Evolutionary conservation across 2,329 filamentous ascomycete genomes (phyloP), one percentile per base, ranked within the genome.

Genomic region (Trichoderma hamatum): DNA sequence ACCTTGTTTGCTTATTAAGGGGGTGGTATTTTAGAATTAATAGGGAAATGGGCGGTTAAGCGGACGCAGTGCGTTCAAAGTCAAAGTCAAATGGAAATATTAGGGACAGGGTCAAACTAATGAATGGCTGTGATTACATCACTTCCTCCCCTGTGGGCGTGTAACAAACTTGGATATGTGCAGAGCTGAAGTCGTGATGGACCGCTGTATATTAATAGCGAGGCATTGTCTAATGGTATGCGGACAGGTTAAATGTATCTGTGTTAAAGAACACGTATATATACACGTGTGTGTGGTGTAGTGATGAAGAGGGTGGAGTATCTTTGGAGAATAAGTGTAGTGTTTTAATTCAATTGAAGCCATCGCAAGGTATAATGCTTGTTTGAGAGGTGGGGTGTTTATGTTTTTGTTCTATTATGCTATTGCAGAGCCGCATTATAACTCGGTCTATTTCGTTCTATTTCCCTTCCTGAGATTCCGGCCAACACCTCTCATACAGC

Each of bases 401-500:
- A 3, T 9, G 0, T 63, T 26, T 28, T 26, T 26, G 13, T 34
- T 60, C 26, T 46, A 46, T 51, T n/a, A 13, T 24, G 9, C 10
- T 6, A 13, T 24, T 24, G 21, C 10, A 10, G n/a, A 24, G n/a
- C 49, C 10, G 43, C 24, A 13, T 54, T 30, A 24, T 14, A 54
- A 7, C 24, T 6, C 16, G 11, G 26, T 16, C 19, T 60, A 36
- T 63, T 56, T 3, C 30, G n/a, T 43, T 36, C 46, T 36, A 28
- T 21, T 43, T 73, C 43, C 16, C 6, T 3, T 7, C 11, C 5
- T 10, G 13, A 3, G 24, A 26, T 39, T 60, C 67, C 6, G 67
- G 61, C 77, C 78, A 80, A 26, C 76, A 78, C 49, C 68, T 69
- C 55, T 75, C 71, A 60, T 79, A 78, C 51, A 86, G 72, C 64